Base-by-base conservation (phyloP, 768 basidiomycete species). In the Xerocomellus chrysenteron region DNA sequence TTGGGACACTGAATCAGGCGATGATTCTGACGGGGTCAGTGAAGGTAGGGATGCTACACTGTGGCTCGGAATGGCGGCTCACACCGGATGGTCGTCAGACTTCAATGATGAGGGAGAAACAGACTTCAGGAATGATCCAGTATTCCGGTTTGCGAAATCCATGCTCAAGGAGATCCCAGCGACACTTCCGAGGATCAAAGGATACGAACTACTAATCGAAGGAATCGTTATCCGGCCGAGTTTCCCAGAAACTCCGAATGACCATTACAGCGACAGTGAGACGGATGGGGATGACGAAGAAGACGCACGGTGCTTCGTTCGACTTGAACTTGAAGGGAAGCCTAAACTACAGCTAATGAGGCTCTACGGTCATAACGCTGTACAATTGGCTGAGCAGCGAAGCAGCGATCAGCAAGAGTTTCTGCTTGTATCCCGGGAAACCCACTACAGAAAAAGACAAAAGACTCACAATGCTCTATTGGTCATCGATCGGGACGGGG, bases 121-220 rank as follows among this genome's bases (percentile, higher is more conserved):
- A 32, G 17, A 54, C 39, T 14, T 32, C 11, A 3, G 8, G 58
- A 37, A n/a, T 41, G 58, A 47, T 32, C 45, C 37, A 7, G 11
- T 60, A 11, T 51, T 48, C 32, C 36, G 6, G 12, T 24, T 52
- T 16, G 43, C 50, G 1, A 39, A 50, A 48, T 13, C 4, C 10
- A 52, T 41, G 13, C 16, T 19, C 5, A 7, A 47, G 7, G 42
- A 50, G 24, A 47, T n/a, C 12, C 50, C 41, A 11, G 5, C 24
- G 5, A 11, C n/a, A 19, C 53, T 42, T 32, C 21, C 26, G 1
- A 5, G 12, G 14, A 19, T 53, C 28, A 19, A 40, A 14, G 16
- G 9, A 33, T 14, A 43, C 16, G 59, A 61, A 39, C 11, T 59
- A 21, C 2, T 60, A 28, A 46, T 60, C 39, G 59, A 61, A 6